Percentiles rank a stretch among this genome's conserved stretches.
These are phyloP conservation scores for Calonectria crousiana DNA, from an alignment of 2,329 filamentous ascomycete species.

Conservation along the genomic window DNA sequence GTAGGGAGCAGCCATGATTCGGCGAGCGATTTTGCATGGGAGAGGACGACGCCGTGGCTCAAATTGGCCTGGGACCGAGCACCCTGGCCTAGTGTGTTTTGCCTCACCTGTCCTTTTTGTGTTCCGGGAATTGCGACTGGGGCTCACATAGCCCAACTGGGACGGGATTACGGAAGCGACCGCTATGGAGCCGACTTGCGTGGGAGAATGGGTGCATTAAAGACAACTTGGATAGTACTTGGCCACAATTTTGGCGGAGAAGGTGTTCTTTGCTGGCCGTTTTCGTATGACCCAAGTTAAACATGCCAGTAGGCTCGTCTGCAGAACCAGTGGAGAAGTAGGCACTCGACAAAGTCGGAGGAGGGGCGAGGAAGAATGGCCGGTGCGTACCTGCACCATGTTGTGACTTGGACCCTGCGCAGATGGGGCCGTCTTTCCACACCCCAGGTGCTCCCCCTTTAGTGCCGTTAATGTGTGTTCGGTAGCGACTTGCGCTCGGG, in stretches of 20 bases:
- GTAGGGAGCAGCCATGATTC: conserved; percentile 2
- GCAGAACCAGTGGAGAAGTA: conserved; percentile 9
- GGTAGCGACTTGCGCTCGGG: conserved; percentile 18
- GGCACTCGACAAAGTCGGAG: background rate
- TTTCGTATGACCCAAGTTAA: background rate
- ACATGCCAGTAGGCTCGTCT: background rate
- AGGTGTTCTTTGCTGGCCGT: background rate
- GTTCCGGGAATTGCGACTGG: conserved; percentile 11
- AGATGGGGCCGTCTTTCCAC: conserved; percentile 4
- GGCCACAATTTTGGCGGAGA: background rate
- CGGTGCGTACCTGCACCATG: conserved; percentile 6
- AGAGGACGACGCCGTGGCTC: conserved; percentile 29
- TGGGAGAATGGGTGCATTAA: background rate
- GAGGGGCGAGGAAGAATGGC: background rate
- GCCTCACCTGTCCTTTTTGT: conserved; percentile 15
- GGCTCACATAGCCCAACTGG: background rate
- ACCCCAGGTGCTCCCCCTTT: conserved; percentile 22
- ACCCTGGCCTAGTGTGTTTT: conserved; percentile 34
- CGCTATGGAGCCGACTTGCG: background rate
- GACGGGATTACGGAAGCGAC: conserved; percentile 9
- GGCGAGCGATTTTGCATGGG: conserved; percentile 10
- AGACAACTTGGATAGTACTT: background rate
- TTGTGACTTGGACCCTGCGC: conserved; percentile 41
- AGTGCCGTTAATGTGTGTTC: conserved; percentile 18
- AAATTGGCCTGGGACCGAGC: conserved; percentile 34